Percentiles rank a stretch among this genome's conserved stretches.
Conservation (phyloP, 345 rosid genomes). For the Rubroshorea leprosula region DNA sequence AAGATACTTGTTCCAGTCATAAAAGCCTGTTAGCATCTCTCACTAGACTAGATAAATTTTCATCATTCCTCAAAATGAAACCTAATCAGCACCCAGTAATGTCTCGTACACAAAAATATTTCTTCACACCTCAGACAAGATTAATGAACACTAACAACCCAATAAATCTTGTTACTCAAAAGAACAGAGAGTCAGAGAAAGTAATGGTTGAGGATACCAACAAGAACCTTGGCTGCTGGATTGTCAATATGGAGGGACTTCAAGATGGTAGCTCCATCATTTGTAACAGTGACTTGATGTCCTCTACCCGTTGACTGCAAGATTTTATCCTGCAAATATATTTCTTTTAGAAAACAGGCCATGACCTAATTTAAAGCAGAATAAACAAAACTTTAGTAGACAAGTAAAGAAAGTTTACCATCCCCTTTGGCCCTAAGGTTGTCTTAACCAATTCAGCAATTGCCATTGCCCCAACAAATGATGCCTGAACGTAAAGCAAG, state of each 20-base stretch:
- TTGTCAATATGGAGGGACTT: conserved; percentile 94
- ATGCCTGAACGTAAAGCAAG: conserved; percentile 43
- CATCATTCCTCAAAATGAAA: background rate
- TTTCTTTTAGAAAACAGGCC: conserved; percentile 17
- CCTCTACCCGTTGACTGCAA: conserved; percentile 95
- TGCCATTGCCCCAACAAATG: conserved; percentile 95
- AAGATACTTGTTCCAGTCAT: background rate
- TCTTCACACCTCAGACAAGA: background rate
- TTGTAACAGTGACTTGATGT: conserved; percentile 72
- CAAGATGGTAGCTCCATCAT: conserved; percentile 96
- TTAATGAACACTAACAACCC: background rate
- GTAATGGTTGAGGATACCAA: conserved; percentile 52
- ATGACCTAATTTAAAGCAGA: background rate
- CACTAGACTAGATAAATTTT: background rate
- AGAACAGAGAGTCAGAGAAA: background rate
- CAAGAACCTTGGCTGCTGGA: conserved; percentile 93
- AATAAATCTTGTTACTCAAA: background rate
- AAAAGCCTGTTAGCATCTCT: background rate
- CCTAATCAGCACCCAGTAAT: background rate
- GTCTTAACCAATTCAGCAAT: conserved; percentile 88
- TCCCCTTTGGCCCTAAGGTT: conserved; percentile 95
- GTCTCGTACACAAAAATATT: background rate
- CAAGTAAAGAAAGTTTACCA: conserved; percentile 40
- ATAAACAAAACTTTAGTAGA: background rate
- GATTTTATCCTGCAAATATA: conserved; percentile 65